These are phyloP conservation scores for Hura crepitans DNA, from an alignment of 441 rosid species.

Conservation along the genomic window DNA sequence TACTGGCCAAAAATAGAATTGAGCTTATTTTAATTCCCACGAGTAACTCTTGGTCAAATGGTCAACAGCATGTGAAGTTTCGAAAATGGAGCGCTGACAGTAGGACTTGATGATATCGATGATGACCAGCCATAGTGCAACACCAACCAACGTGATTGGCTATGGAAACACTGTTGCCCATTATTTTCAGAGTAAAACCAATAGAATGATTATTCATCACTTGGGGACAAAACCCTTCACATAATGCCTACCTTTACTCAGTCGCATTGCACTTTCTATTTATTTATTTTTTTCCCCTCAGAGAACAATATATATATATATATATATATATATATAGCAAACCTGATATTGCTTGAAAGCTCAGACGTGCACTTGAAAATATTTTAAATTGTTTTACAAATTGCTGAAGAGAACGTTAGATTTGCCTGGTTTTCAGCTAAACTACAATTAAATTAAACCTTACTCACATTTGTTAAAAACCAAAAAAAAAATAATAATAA, in stretches of 20 bases:
- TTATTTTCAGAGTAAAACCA: conserved; percentile 5
- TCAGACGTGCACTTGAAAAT: conserved; percentile 12
- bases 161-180: conserved; percentile 7
- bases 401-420: conserved; percentile 29
- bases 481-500: background rate
- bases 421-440: conserved; percentile 35
- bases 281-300: background rate
- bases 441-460: conserved; percentile 20
- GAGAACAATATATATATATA: too few species aligned
- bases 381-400: conserved; percentile 24
- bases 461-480: conserved; percentile 19
- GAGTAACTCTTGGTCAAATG: background rate
- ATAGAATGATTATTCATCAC: conserved; percentile 13
- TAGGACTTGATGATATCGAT: background rate
- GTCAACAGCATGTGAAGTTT: conserved; percentile 10
- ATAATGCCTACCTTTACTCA: background rate
- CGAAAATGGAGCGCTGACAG: conserved; percentile 11
- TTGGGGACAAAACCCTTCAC: conserved; percentile 9
- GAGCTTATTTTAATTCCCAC: too few species aligned
- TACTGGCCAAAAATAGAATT: too few species aligned
- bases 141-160: background rate
- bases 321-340: background rate
- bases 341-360: conserved; percentile 8
- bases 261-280: background rate
- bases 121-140: conserved; percentile 14